phyloP scores from a whole-genome alignment of 192 early-diverging fungal species.

The Umbelopsis ramanniana region DNA sequence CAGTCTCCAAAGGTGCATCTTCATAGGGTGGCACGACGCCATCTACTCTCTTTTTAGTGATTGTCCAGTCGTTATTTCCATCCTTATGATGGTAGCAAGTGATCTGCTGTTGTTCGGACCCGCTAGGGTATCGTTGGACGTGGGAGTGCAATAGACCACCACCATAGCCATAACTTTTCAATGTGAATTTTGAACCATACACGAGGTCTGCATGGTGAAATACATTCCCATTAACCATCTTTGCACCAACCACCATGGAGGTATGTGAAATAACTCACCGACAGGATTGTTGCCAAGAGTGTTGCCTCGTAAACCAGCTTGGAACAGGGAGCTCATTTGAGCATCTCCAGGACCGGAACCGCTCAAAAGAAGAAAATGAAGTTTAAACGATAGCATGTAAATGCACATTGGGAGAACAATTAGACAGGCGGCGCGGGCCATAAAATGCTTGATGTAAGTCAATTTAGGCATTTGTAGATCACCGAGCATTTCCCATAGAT shows the following conservation, averaged over 20 bases:
- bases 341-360: conserved; percentile 85
- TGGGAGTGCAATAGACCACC: conserved; percentile 97
- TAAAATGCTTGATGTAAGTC: conserved; percentile 81
- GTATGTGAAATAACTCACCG: conserved; percentile 47
- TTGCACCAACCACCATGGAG: neutral
- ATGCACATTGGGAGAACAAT: conserved; percentile 82
- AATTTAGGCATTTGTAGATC: conserved; percentile 65
- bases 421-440: conserved; percentile 77
- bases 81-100: conserved; percentile 95
- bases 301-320: conserved; percentile 86
- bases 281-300: conserved; percentile 80
- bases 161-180: conserved; percentile 83
- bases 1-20: conserved; percentile 28
- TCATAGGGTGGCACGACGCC: conserved; percentile 42
- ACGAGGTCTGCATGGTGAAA: conserved; percentile 69
- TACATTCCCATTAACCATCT: neutral
- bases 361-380: conserved; percentile 90
- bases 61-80: conserved; percentile 89
- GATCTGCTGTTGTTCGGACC: conserved; percentile 96
- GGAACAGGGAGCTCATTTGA: conserved; percentile 97
- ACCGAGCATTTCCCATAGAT: conserved; percentile 89
- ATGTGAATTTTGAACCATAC: conserved; percentile 86
- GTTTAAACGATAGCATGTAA: conserved; percentile 80
- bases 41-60: conserved; percentile 62
- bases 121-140: conserved; percentile 77